Evolutionary conservation across 192 early-diverging fungal species (phyloP), one percentile per base, ranked within the genome.

Genomic region (Backusella macrospora): DNA sequence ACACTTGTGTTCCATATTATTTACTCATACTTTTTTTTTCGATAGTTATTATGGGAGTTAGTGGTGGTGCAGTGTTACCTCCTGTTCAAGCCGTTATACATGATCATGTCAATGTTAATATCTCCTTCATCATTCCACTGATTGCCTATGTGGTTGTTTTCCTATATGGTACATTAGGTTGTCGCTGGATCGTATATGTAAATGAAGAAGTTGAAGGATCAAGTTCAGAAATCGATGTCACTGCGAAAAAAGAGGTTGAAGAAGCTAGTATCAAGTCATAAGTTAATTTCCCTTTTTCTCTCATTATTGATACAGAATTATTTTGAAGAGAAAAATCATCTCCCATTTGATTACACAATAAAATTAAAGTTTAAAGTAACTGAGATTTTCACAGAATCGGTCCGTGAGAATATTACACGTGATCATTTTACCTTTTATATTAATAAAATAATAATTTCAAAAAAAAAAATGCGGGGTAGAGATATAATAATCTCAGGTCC

Each of bases 1-100:
- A 10, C 13, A 10, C 4, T 12, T 4, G 10, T 46, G 48, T n/a
- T 55, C n/a, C 23, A 9, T 55, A 12, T 55, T 55, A 55, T 13
- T 55, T 21, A 55, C 9, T 23, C 18, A 9, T 52, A 13, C 26
- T 47, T 0, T 23, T 21, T 21, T 21, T 9, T 23, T 23, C 7
- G 7, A 55, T 69, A 78, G 77, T 78, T 14, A 66, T 78, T 66
- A 69, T 69, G 68, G 73, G 77, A 66, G 77, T 78, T 6, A 38
- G 68, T 55, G 77, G 77, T 38, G 77, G 77, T 43, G 73, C 69
- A 7, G 21, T 78, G 14, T 44, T 78, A 13, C 77, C 77, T 5
- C 77, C 77, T 34, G 29, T 78, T 14, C 77, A 78, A 59, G 77
- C 68, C 16, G 37, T 74, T 12, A 74, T 78, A 62, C 67, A 70